Percentiles rank a stretch among this genome's conserved stretches.
Evolutionary conservation across 2,329 filamentous ascomycete genomes (phyloP).

Genomic region (Cladosporium oxysporum): DNA sequence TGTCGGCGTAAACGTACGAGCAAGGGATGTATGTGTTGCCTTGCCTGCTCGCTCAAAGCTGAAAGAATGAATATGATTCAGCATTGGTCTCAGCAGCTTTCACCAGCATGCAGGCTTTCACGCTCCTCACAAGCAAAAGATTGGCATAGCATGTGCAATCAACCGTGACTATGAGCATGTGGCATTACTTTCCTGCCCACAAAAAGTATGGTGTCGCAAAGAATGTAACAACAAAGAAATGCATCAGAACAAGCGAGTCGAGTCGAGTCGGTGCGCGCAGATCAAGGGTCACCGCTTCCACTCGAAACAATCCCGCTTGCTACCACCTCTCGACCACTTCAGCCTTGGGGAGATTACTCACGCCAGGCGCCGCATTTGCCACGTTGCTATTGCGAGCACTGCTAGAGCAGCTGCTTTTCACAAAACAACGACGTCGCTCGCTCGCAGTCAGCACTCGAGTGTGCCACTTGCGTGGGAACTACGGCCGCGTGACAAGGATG

Average conservation of each 20-base stretch:
- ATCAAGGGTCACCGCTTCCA: slow-evolving; percentile 10
- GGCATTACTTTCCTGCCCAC: not conserved
- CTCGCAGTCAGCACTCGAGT: not conserved
- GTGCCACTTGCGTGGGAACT: not conserved
- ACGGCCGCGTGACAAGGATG: slow-evolving; percentile 21
- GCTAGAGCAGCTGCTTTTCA: not conserved
- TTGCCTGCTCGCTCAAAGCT: not conserved
- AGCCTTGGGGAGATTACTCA: slow-evolving; percentile 6
- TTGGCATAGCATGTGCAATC: not conserved
- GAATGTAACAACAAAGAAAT: slow-evolving; percentile 8
- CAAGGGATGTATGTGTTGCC: not conserved
- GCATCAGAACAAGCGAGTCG: not conserved
- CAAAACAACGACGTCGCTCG: not conserved
- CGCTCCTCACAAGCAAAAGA: not conserved
- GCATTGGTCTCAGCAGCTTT: not conserved
- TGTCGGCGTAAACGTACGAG: not conserved
- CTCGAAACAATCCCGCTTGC: slow-evolving; percentile 11
- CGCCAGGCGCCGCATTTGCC: slow-evolving; percentile 4
- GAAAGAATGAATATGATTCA: not conserved
- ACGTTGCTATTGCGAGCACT: slow-evolving; percentile 6
- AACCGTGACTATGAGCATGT: not conserved
- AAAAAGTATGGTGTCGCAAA: not conserved
- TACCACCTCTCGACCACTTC: not conserved
- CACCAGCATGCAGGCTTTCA: not conserved
- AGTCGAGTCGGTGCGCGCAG: not conserved